Base-by-base conservation (phyloP, 164 flowering plant species). In the Kingdonia uniflora region DNA sequence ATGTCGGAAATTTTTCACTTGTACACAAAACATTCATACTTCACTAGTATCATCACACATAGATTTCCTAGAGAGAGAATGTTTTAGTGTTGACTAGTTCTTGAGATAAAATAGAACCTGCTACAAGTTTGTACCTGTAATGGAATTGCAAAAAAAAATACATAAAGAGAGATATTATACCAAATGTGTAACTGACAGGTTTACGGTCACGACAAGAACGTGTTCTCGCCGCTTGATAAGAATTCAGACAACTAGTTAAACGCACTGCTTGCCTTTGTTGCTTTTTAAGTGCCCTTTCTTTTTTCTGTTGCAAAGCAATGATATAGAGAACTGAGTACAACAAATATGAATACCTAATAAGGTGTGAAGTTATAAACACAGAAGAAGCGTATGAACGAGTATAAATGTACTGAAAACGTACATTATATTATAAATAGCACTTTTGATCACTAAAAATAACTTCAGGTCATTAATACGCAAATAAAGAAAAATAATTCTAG, bases 151-250 rank as follows among this genome's bases (percentile, higher is more conserved):
- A 13, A 25, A 14, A 47, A 6, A 47, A 10, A 47, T 19, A 19
- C 6, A 47, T 23, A 22, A 21, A 47, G 21, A 12, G 13, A 47
- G 23, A 45, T 14, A 16, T 7, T 68, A 41, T 81, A 83, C 95
- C 95, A 74, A 61, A 85, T 68, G 82, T 81, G 68, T 88, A 88
- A 33, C 55, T 69, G 62, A 76, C 71, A 52, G 80, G 82, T 74
- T 61, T 72, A 11, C 76, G 81, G 55, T 21, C 69, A 55, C 91
- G 91, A 58, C 73, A 72, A 23, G 80, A 58, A 22, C 95, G 84
- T 47, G 76, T 64, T 44, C 49, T 21, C 41, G 65, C 69, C 53
- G 52, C 14, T n/a, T 22, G 43, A 55, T 19, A 60, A 47, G 78
- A 55, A 56, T 58, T 59, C 46, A 42, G 64, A 51, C 49, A 62